Conservation (phyloP, 441 rosid genomes). For the Gossypium schwendimanii region DNA sequence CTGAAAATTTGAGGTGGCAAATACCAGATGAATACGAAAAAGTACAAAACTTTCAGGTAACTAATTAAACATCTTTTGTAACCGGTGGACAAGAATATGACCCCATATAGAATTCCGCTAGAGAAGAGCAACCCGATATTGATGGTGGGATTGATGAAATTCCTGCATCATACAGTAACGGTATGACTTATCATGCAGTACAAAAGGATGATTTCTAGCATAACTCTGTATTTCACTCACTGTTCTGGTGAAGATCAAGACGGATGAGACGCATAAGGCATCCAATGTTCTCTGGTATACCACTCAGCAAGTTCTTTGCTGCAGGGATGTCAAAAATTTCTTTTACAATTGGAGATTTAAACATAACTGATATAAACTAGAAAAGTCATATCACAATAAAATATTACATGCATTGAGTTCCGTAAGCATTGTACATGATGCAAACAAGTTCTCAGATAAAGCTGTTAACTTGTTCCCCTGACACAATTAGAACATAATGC, state of each 20-base stretch:
- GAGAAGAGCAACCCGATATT: conserved; percentile 67
- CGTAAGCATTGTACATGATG: conserved; percentile 66
- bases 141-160: conserved; percentile 60
- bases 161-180: conserved; percentile 34
- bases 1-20: conserved; percentile 35
- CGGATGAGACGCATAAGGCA: conserved; percentile 73
- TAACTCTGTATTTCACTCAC: conserved; percentile 38
- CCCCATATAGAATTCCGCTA: conserved; percentile 85
- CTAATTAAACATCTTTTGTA: background rate
- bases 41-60: conserved; percentile 15
- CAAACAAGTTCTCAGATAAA: conserved; percentile 51
- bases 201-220: conserved; percentile 10
- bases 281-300: conserved; percentile 67
- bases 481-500: conserved; percentile 17
- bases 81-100: conserved; percentile 31
- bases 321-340: conserved; percentile 18
- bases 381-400: conserved; percentile 4
- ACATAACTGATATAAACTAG: conserved; percentile 1
- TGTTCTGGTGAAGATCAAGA: conserved; percentile 88
- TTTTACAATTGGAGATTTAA: conserved; percentile 5
- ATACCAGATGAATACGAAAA: conserved; percentile 19
- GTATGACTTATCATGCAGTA: conserved; percentile 12
- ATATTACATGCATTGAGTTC: conserved; percentile 82
- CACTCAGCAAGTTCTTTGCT: conserved; percentile 71
- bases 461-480: conserved; percentile 77